Conservation (phyloP, 139 green algal genomes). For the Nannochloris sp. region DNA sequence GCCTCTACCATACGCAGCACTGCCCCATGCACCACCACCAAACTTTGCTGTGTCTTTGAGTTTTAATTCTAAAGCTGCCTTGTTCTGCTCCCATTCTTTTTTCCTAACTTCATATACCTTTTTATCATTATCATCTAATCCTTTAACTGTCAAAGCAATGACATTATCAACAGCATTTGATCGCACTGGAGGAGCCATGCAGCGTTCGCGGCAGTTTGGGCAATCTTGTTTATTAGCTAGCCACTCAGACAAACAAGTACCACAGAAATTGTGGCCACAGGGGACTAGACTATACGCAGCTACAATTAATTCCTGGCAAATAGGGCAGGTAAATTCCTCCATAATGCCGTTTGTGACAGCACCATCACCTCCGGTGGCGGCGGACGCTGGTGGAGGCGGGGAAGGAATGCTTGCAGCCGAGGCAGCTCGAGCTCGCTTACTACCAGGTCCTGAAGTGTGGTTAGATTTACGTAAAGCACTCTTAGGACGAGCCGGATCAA, state of each 20-base stretch:
- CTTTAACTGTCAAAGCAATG: background rate
- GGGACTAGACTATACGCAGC: background rate
- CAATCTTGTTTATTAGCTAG: background rate
- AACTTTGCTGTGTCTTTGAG: no score
- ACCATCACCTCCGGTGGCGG: background rate
- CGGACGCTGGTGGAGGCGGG: no score
- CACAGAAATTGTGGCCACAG: constrained; percentile 3
- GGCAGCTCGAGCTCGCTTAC: no score
- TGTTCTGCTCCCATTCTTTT: background rate
- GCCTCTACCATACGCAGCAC: no score
- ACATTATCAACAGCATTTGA: background rate
- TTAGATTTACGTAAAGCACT: no score
- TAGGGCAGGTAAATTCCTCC: background rate
- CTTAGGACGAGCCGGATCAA: no score
- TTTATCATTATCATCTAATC: background rate
- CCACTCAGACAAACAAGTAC: background rate
- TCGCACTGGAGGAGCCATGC: background rate
- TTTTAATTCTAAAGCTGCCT: no score
- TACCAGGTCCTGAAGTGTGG: no score
- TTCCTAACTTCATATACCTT: background rate
- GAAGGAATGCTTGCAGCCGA: no score
- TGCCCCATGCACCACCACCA: no score
- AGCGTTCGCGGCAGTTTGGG: background rate
- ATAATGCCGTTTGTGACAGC: background rate
- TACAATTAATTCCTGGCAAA: background rate